Evolutionary conservation across 768 basidiomycete species (phyloP).

Genomic region (Paxillus rubicundulus): DNA sequence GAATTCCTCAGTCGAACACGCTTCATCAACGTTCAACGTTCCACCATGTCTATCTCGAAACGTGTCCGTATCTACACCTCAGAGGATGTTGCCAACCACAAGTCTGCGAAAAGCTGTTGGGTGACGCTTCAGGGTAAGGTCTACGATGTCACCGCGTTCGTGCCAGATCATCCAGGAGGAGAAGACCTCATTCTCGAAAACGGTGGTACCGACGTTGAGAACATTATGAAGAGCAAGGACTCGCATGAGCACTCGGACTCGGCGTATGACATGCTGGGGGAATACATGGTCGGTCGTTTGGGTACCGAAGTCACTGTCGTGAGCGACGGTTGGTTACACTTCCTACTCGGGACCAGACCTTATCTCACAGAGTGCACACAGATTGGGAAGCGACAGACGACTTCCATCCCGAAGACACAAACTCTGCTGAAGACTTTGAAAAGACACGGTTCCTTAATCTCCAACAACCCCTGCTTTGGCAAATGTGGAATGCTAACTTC

Average conservation of each 20-base stretch:
- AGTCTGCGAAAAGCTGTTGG: conserved; percentile 68
- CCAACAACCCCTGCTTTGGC: conserved; percentile 74
- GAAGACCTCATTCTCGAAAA: conserved; percentile 84
- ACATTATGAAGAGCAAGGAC: conserved; percentile 72
- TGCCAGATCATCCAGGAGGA: conserved; percentile 90
- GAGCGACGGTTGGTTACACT: conserved; percentile 62
- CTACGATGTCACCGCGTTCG: conserved; percentile 84
- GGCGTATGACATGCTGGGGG: conserved; percentile 89
- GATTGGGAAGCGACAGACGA: conserved; percentile 91
- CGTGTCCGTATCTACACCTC: conserved; percentile 70
- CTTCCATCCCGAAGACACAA: conserved; percentile 89
- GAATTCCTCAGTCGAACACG: no score
- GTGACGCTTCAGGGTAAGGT: conserved; percentile 77
- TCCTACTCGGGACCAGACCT: not conserved
- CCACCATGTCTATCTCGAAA: conserved; percentile 53
- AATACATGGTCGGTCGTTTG: conserved; percentile 81
- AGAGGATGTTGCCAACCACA: conserved; percentile 72
- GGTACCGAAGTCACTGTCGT: conserved; percentile 74
- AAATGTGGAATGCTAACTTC: conserved; percentile 87
- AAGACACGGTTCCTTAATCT: conserved; percentile 93
- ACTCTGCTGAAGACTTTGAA: conserved; percentile 75
- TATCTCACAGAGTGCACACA: conserved; percentile 27
- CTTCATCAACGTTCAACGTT: not conserved
- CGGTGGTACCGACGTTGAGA: conserved; percentile 82
- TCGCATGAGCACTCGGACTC: conserved; percentile 90